Percentiles rank a stretch among this genome's conserved stretches.
phyloP scores from a whole-genome alignment of 345 rosid genomes.

The Rhodamnia rubescens region DNA sequence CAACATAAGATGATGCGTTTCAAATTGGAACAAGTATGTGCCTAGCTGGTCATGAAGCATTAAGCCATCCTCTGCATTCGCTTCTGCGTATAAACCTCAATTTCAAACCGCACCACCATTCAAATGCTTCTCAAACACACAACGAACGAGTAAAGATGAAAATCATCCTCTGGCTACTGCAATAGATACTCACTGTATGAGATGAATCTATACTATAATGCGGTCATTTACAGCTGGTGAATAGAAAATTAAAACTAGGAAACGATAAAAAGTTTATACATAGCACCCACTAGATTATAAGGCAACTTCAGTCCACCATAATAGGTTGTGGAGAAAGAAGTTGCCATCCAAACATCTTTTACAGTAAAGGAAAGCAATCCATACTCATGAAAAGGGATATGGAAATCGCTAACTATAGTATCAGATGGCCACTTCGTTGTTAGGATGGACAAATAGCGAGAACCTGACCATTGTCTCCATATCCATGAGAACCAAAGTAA shows the following conservation, averaged over 20 bases:
- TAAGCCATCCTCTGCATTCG: not conserved
- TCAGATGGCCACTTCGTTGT: not conserved
- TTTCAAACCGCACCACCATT: not conserved
- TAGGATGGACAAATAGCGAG: slow-evolving; percentile 10
- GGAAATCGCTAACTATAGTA: not conserved
- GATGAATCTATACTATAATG: not conserved
- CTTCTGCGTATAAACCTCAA: not conserved
- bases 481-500: slow-evolving; percentile 1
- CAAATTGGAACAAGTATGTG: not conserved
- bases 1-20: not conserved
- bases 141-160: not conserved
- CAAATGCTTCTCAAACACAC: not conserved
- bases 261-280: not conserved
- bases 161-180: not conserved
- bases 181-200: not conserved
- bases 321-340: not conserved
- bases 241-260: not conserved
- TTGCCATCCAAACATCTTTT: not conserved
- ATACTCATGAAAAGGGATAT: not conserved
- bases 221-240: not conserved
- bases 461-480: slow-evolving; percentile 3
- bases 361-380: not conserved
- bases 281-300: not conserved
- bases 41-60: not conserved
- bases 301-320: not conserved